A percentile compares a stretch with the other conserved stretches of the same genome.
phyloP scores from a whole-genome alignment of 2,329 filamentous ascomycete genomes.

The Sclerotinia nivalis region DNA sequence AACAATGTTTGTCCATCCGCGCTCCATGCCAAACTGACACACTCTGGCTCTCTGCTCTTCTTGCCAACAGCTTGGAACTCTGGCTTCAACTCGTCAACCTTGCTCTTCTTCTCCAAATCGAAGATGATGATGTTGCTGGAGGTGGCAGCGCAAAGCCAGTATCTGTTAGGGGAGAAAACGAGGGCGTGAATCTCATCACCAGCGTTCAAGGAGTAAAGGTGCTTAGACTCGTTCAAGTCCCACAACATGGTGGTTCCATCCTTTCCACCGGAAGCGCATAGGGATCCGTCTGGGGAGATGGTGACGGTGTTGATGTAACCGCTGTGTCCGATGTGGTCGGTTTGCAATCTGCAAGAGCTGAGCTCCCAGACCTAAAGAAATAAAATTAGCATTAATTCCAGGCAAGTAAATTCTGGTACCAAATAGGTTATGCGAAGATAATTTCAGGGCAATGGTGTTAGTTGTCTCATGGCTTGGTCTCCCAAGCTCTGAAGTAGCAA shows the following conservation, averaged over 20 bases:
- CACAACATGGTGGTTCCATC: constrained; percentile 99
- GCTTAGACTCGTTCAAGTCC: constrained; percentile 99
- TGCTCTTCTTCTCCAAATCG: constrained; percentile 99
- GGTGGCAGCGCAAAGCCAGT: constrained; percentile 99
- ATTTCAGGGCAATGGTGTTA: constrained; percentile 85
- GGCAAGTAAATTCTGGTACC: constrained; percentile 10
- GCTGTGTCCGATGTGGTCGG: constrained; percentile 99
- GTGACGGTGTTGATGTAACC: constrained; percentile 99
- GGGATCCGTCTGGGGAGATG: constrained; percentile 98
- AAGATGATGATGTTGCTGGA: constrained; percentile 99
- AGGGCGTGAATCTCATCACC: constrained; percentile 99
- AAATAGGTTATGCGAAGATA: constrained; percentile 31
- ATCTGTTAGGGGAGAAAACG: constrained; percentile 99
- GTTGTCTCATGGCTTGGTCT: constrained; percentile 92
- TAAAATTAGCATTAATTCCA: constrained; percentile 29
- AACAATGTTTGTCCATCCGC: constrained; percentile 99
- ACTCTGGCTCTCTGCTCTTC: constrained; percentile 99
- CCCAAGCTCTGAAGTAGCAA: constrained; percentile 99
- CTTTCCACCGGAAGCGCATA: constrained; percentile 98
- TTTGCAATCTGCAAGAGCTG: constrained; percentile 98
- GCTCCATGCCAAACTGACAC: constrained; percentile 94
- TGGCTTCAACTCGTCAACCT: constrained; percentile 99
- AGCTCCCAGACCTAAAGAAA: constrained; percentile 90
- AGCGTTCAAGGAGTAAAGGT: constrained; percentile 99
- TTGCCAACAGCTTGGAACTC: constrained; percentile 95